Conservation (phyloP, 495 filamentous ascomycete genomes). For the Neurospora sublineolata region DNA sequence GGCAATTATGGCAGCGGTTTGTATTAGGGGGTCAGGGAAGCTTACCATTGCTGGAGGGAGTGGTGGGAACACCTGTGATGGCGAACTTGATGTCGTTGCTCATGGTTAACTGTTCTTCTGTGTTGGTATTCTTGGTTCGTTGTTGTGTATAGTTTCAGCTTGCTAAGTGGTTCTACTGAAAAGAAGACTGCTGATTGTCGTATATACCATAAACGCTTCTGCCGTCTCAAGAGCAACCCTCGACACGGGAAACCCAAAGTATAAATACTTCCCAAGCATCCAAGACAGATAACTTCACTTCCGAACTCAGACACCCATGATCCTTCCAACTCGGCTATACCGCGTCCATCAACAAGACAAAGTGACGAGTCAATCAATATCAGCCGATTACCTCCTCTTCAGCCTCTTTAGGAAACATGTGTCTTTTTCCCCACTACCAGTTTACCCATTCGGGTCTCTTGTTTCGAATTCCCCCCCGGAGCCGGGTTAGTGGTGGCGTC, state of each 20-base stretch:
- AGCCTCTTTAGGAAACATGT: neutral
- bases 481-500: neutral
- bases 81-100: constrained; percentile 12
- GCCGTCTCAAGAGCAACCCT: neutral
- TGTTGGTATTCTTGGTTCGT: neutral
- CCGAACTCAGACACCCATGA: neutral
- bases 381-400: neutral
- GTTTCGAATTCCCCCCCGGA: neutral
- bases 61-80: constrained; percentile 19
- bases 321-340: neutral
- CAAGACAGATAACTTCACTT: neutral
- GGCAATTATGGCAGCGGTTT: neutral
- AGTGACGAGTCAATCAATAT: neutral
- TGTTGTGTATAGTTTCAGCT: neutral
- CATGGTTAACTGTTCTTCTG: neutral
- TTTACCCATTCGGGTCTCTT: neutral
- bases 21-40: neutral
- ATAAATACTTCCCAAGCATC: neutral
- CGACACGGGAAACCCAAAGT: neutral
- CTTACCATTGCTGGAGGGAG: constrained; percentile 10
- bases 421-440: neutral
- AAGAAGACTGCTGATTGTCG: neutral
- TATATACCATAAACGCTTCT: neutral
- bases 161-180: neutral
- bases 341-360: neutral